Evolutionary conservation across 1,284 basidiomycete genomes (phyloP).

Genomic region (Termitomyces sp.): DNA sequence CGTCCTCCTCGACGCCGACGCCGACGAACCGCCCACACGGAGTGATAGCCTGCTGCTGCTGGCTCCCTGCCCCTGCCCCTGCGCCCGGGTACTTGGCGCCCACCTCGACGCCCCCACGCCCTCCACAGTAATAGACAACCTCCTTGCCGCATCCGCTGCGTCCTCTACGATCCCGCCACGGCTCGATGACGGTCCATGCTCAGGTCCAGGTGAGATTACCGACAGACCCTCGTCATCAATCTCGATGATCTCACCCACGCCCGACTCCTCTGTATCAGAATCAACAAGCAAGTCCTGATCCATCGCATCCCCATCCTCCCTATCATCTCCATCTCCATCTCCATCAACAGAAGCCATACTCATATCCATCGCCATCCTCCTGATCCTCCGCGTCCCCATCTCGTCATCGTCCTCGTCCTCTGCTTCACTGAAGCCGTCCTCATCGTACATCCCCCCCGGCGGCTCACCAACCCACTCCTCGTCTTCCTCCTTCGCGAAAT

Average conservation of each 20-base stretch:
- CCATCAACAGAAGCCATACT: constrained; percentile 3
- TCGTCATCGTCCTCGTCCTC: constrained; percentile 46
- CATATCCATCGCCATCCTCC: constrained; percentile 16
- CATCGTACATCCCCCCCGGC: constrained; percentile 44
- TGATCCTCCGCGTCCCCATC: constrained; percentile 19
- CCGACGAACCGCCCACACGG: constrained; percentile 10
- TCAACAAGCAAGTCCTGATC: constrained; percentile 57
- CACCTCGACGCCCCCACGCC: constrained; percentile 33
- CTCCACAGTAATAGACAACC: constrained; percentile 17
- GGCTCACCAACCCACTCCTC: constrained; percentile 44
- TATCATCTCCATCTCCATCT: constrained; percentile 20
- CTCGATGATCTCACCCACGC: constrained; percentile 30
- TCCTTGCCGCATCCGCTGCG: constrained; percentile 16
- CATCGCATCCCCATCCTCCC: constrained; percentile 57
- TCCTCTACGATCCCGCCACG: background rate
- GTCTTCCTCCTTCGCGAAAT: constrained; percentile 63
- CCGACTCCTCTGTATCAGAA: constrained; percentile 43
- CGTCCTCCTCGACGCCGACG: constrained; percentile 14
- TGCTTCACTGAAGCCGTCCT: constrained; percentile 43
- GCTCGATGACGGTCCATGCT: background rate
- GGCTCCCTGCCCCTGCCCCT: background rate
- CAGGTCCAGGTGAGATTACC: background rate
- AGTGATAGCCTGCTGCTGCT: constrained; percentile 7
- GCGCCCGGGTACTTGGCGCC: constrained; percentile 20
- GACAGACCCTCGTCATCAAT: constrained; percentile 30